Base-by-base conservation (phyloP, 2,329 filamentous ascomycete genomes). In the Bipolaris gigantea region DNA sequence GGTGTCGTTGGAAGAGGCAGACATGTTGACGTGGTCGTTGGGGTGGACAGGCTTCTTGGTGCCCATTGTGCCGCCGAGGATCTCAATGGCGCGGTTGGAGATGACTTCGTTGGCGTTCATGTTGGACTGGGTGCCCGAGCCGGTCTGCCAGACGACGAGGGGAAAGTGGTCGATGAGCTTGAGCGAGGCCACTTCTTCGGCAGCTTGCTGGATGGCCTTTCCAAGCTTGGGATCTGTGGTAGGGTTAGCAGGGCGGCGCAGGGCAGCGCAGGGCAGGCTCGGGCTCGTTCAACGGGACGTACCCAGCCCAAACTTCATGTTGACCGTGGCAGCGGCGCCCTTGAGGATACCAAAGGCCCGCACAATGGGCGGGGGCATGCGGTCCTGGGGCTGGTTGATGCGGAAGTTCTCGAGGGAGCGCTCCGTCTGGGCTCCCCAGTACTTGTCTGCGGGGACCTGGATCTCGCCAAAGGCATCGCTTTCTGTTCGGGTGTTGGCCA, bases 71-170 rank as follows among this genome's bases (percentile, higher is more conserved):
- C 94, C 94, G 67, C 94, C 94, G 49, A 97, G 84, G 61, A 97
- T 96, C 82, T 97, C 93, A 77, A 97, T 97, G 63, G 94, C 94
- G 64, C 94, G 90, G 85, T 97, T 99, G 63, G 93, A 97, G 78
- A 99, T 97, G 78, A 99, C 94, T 78, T 99, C 94, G 82, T 99
- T 99, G 75, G 93, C 92, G 81, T 99, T 99, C 94, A 97, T 97
- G 86, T 96, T 97, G 77, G 92, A 97, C 83, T 97, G 94, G 27
- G 94, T 97, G 74, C 94, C 94, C 46, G 94, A 97, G 61, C 94
- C 94, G 50, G 94, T 99, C 83, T 99, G 94, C 94, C 94, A 99
- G 73, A 99, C 93, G 53, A 97, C 93, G 57, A 97, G 89, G 63
- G 94, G 94, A 81, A 99, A 97, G 83, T 97, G 93, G 77, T 97